Conservation (phyloP, 805 yeast species). For the Candida dajiaensis region DNA sequence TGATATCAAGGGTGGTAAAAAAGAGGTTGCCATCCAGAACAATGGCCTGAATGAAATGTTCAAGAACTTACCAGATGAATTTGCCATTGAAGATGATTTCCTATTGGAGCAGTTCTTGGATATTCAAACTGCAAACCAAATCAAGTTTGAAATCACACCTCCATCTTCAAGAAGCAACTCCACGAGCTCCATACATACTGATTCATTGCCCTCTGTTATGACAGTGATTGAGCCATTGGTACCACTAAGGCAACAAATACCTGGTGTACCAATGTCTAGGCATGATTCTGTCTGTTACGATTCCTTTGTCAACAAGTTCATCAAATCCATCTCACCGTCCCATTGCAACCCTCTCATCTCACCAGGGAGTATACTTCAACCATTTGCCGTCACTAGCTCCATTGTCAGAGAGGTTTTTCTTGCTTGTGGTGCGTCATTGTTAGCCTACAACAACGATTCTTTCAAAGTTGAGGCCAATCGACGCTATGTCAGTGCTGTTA, state of each 20-base stretch:
- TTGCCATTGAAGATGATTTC: slow-evolving; percentile 2
- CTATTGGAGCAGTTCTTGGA: slow-evolving; percentile 18
- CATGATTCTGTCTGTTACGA: slow-evolving; percentile 18
- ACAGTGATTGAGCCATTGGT: not conserved
- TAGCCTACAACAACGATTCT: slow-evolving; percentile 17
- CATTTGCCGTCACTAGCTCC: slow-evolving; percentile 13
- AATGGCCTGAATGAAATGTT: not conserved
- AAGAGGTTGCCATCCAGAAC: not conserved
- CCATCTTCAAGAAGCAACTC: not conserved
- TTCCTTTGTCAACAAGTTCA: slow-evolving; percentile 15
- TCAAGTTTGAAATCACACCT: not conserved
- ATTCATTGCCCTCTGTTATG: not conserved
- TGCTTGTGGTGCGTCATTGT: slow-evolving; percentile 23
- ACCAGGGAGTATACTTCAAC: slow-evolving; percentile 15
- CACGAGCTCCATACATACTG: no score
- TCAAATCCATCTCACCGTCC: slow-evolving; percentile 19
- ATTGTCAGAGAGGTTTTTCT: slow-evolving; percentile 19
- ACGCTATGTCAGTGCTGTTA: slow-evolving; percentile 17
- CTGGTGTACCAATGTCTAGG: slow-evolving; percentile 13
- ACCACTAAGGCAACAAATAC: not conserved
- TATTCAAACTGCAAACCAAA: slow-evolving; percentile 12
- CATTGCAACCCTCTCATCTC: slow-evolving; percentile 18
- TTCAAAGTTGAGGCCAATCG: slow-evolving; percentile 12
- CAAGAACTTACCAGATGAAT: not conserved
- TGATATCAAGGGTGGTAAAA: not conserved